Evolutionary conservation across 495 filamentous ascomycete species (phyloP).

Genomic region (Cercophora samala): DNA sequence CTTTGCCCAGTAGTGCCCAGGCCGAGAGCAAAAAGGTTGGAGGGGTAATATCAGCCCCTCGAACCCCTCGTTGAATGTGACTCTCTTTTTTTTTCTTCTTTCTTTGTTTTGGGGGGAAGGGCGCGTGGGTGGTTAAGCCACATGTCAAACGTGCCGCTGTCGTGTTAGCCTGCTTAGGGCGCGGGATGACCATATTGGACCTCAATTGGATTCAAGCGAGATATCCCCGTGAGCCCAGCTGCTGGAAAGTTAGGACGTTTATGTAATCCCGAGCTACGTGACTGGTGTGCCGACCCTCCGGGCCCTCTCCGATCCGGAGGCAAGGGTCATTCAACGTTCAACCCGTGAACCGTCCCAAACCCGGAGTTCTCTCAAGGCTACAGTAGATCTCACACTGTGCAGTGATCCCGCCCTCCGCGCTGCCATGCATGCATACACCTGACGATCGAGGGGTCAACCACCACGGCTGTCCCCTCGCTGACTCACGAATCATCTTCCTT

Average conservation of each 20-base stretch:
- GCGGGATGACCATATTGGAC: background rate
- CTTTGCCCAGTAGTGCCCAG: too few relatives aligned
- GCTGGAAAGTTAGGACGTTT: background rate
- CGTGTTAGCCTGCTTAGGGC: background rate
- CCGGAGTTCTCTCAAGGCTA: background rate
- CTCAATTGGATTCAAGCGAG: conserved; percentile 1
- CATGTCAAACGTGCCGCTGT: too few relatives aligned
- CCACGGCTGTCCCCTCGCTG: conserved; percentile 7
- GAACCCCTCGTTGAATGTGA: background rate
- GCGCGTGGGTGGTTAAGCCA: too few relatives aligned
- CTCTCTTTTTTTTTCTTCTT: background rate
- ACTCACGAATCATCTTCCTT: conserved; percentile 18
- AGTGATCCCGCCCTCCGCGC: background rate
- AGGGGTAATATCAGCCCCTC: conserved; percentile 8
- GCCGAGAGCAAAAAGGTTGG: background rate
- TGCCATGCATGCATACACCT: conserved; percentile 5
- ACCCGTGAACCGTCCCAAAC: background rate
- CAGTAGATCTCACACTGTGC: conserved; percentile 11
- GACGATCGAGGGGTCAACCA: conserved; percentile 16
- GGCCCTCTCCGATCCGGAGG: conserved; percentile 9
- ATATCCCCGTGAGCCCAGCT: background rate
- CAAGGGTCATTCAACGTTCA: background rate
- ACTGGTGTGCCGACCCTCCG: conserved; percentile 2
- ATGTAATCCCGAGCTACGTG: background rate
- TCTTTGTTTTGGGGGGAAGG: background rate